These are phyloP conservation scores for Magnaporthiopsis incrustans DNA, from an alignment of 2,329 filamentous ascomycete genomes.

Conservation along the genomic window DNA sequence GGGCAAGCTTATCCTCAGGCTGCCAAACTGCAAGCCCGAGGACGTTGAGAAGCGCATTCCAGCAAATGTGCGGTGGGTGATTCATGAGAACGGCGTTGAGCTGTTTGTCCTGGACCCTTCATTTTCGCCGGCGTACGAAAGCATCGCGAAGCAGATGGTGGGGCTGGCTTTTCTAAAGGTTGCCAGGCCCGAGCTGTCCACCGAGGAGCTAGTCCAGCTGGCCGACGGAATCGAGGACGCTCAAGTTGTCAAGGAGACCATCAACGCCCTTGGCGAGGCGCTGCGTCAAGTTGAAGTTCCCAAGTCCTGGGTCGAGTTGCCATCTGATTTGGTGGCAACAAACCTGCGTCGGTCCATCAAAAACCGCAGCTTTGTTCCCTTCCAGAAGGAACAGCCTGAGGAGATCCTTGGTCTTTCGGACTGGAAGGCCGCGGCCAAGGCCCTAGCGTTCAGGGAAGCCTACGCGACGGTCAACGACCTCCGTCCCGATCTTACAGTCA, in stretches of 20 bases:
- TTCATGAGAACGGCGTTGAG: slow-evolving; percentile 62
- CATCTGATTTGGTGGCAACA: slow-evolving; percentile 46
- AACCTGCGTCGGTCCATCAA: slow-evolving; percentile 57
- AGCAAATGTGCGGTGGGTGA: slow-evolving; percentile 57
- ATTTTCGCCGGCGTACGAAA: slow-evolving; percentile 58
- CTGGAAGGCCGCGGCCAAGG: slow-evolving; percentile 82
- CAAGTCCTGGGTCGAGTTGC: slow-evolving; percentile 68
- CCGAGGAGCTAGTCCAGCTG: slow-evolving; percentile 58
- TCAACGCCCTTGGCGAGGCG: slow-evolving; percentile 60
- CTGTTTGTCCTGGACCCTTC: slow-evolving; percentile 71
- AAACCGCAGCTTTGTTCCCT: slow-evolving; percentile 73
- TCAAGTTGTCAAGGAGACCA: slow-evolving; percentile 42
- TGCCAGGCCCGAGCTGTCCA: slow-evolving; percentile 57
- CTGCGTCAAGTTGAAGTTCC: slow-evolving; percentile 70
- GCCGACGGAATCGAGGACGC: slow-evolving; percentile 45
- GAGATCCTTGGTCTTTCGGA: slow-evolving; percentile 56
- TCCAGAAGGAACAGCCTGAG: slow-evolving; percentile 69
- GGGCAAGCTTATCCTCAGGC: slow-evolving; percentile 66
- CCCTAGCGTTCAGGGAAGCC: slow-evolving; percentile 87
- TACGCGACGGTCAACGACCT: slow-evolving; percentile 67
- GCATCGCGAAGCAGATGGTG: slow-evolving; percentile 56
- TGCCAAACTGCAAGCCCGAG: slow-evolving; percentile 75
- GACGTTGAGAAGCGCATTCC: slow-evolving; percentile 84
- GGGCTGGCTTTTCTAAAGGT: slow-evolving; percentile 80
- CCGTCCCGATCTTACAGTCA: slow-evolving; percentile 76